These are phyloP conservation scores for Cardamine chenopodiifolia DNA, from an alignment of 345 rosid genomes.

Conservation along the genomic window DNA sequence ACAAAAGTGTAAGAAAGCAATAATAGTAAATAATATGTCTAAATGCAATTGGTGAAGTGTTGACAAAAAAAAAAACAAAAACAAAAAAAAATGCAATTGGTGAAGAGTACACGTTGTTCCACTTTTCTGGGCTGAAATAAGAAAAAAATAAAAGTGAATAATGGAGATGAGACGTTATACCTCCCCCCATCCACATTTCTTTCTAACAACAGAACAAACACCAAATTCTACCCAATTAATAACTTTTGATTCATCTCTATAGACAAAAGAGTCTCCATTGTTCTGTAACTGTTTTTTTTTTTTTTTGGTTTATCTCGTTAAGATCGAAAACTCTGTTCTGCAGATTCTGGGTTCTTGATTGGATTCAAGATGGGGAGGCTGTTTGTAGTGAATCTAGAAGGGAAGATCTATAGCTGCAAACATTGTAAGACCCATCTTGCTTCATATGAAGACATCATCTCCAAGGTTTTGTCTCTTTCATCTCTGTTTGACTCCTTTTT, in stretches of 20 bases:
- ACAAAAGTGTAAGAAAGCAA: slow-evolving; percentile 15
- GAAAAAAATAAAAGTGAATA: slow-evolving; percentile 26
- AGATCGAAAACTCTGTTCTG: slow-evolving; percentile 29
- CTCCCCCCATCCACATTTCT: slow-evolving; percentile 44
- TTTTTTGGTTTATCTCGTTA: background rate
- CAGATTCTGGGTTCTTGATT: slow-evolving; percentile 2
- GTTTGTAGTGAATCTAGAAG: slow-evolving; percentile 84
- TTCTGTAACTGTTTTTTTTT: background rate
- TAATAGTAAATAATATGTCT: no score
- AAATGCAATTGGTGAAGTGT: slow-evolving; percentile 36
- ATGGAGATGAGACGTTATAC: slow-evolving; percentile 46
- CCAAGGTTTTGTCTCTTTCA: slow-evolving; percentile 57
- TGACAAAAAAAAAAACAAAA: no score
- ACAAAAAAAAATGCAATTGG: slow-evolving; percentile 37
- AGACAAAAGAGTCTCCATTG: background rate
- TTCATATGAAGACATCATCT: slow-evolving; percentile 67
- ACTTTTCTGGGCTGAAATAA: slow-evolving; percentile 33
- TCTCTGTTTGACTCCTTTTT: background rate
- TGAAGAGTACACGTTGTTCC: slow-evolving; percentile 40
- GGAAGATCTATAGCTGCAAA: slow-evolving; percentile 89
- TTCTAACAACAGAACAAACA: slow-evolving; percentile 29
- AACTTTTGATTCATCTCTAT: slow-evolving; percentile 24
- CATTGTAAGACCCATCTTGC: slow-evolving; percentile 96
- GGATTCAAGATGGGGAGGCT: slow-evolving; percentile 75
- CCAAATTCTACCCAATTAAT: slow-evolving; percentile 8